Evolutionary conservation across 805 yeast species (phyloP), one percentile per base, ranked within the genome.

Genomic region (Maudiozyma pseudohumilis): DNA sequence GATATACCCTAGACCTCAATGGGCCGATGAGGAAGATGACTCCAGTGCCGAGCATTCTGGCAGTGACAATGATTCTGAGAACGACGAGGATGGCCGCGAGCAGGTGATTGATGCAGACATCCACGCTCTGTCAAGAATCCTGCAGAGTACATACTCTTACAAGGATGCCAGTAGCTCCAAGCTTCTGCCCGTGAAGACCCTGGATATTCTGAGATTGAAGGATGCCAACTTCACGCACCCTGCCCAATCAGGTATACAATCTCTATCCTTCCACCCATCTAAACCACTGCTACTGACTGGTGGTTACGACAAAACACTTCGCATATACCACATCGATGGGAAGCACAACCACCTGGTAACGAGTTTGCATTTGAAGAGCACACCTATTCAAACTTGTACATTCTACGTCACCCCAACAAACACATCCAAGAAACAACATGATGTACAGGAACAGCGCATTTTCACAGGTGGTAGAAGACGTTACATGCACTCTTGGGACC

Each of bases 291-390:
- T 89, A 32, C 63, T 92, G 37, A 83, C 96, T 0, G 94, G 92
- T 40, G 99, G 99, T 17, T 88, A 80, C 56, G 99, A 92, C 59
- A 71, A 84, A 47, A 81, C 96, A 0, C 57, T 92, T 38, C 70
- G 98, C 48, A 68, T 92, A 11, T 92, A 79, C 58, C 94, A 89
- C 53, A 75, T 88, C 35, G 97, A 92, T 57, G 96, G 97, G 12
- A 83, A 81, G 52, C 56, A 61, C 40, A 92, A 92, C 55, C 75
- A 75, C 42, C 63, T 89, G 28, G 94, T 88, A 23, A 80, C 95
- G 4, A 78, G 95, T 31, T 64, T 89, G 43, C 85, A 80, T 59
- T 66, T 92, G 39, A 73, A 78, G 36, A 77, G 83, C 45, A 72
- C 85, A 9, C 96, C 97, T 4, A 70, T 92, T 33, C 82, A 80